Evolutionary conservation across 78 protist genomes (phyloP).

Genomic region (Planoprotostelium fungivorum): DNA sequence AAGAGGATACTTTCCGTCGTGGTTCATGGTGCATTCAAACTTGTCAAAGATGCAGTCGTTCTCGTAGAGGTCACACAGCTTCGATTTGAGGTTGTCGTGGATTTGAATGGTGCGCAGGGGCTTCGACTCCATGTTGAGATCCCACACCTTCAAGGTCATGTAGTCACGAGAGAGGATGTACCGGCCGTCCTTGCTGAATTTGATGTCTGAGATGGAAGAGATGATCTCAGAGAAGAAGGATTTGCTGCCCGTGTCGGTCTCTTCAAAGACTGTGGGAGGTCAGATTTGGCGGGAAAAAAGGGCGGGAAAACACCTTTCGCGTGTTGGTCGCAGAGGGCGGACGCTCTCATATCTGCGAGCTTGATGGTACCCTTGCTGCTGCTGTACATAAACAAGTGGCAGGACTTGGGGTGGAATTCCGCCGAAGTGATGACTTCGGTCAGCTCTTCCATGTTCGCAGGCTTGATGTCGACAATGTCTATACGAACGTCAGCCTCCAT

Average conservation of each 20-base stretch:
- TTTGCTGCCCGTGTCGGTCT: constrained; percentile 37
- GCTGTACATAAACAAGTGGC: constrained; percentile 68
- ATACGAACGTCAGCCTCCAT: not conserved
- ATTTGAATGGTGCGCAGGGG: constrained; percentile 74
- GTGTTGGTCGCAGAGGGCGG: constrained; percentile 65
- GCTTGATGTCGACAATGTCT: constrained; percentile 93
- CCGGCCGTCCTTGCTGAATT: constrained; percentile 64
- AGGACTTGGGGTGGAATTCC: constrained; percentile 72
- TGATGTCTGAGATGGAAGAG: constrained; percentile 69
- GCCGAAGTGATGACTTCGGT: constrained; percentile 89
- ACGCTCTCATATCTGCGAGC: constrained; percentile 63
- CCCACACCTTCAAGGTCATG: constrained; percentile 89
- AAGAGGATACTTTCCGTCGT: constrained; percentile 26
- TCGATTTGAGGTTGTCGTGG: constrained; percentile 67
- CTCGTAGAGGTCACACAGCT: constrained; percentile 84
- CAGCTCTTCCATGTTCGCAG: constrained; percentile 92
- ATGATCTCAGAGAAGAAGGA: constrained; percentile 82
- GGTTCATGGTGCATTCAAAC: constrained; percentile 68
- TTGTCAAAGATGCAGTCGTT: constrained; percentile 85
- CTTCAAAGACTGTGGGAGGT: constrained; percentile 43
- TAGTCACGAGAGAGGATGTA: constrained; percentile 85
- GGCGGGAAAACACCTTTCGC: constrained; percentile 13
- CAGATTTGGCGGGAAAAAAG: not conserved
- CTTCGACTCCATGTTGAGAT: constrained; percentile 53
- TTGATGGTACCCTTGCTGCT: constrained; percentile 42